These are phyloP conservation scores for Suillus subluteus DNA, from an alignment of 768 basidiomycete species.

Conservation along the genomic window DNA sequence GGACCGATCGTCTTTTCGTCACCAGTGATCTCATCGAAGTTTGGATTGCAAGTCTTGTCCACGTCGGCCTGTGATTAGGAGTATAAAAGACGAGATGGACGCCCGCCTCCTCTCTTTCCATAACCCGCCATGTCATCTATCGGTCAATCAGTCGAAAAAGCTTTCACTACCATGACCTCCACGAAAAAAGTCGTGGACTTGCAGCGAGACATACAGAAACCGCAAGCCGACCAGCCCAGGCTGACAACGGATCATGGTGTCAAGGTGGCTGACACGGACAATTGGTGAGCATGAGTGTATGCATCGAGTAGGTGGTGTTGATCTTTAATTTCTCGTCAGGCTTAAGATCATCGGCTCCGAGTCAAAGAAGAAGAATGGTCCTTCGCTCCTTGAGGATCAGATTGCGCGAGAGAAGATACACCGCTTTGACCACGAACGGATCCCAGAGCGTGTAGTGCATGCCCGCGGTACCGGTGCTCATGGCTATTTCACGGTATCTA, in stretches of 20 bases:
- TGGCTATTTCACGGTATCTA: slow-evolving; percentile 78
- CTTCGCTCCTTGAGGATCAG: slow-evolving; percentile 79
- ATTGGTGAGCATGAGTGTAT: slow-evolving; percentile 46
- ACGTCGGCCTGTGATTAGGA: slow-evolving; percentile 11
- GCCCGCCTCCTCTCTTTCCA: neutral
- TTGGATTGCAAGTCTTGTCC: neutral
- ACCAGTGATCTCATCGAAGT: slow-evolving; percentile 13
- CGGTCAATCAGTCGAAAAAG: slow-evolving; percentile 20
- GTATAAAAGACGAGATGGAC: neutral
- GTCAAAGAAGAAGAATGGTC: slow-evolving; percentile 43
- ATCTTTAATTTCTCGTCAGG: slow-evolving; percentile 41
- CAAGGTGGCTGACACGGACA: slow-evolving; percentile 62
- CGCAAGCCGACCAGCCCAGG: slow-evolving; percentile 9
- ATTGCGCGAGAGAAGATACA: slow-evolving; percentile 75
- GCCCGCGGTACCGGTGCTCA: slow-evolving; percentile 81
- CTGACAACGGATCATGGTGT: slow-evolving; percentile 69
- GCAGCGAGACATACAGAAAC: slow-evolving; percentile 29
- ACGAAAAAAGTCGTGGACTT: slow-evolving; percentile 29
- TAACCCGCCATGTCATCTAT: slow-evolving; percentile 19
- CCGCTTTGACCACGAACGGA: slow-evolving; percentile 87
- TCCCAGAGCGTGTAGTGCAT: slow-evolving; percentile 81
- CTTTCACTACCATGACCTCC: slow-evolving; percentile 12
- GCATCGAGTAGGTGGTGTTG: slow-evolving; percentile 9
- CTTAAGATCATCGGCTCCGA: slow-evolving; percentile 42
- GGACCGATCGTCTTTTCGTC: slow-evolving; percentile 23